Evolutionary conservation across 176 grass and related monocot species (phyloP), one percentile per base, ranked within the genome.

Genomic region (Juncus inflexus): DNA sequence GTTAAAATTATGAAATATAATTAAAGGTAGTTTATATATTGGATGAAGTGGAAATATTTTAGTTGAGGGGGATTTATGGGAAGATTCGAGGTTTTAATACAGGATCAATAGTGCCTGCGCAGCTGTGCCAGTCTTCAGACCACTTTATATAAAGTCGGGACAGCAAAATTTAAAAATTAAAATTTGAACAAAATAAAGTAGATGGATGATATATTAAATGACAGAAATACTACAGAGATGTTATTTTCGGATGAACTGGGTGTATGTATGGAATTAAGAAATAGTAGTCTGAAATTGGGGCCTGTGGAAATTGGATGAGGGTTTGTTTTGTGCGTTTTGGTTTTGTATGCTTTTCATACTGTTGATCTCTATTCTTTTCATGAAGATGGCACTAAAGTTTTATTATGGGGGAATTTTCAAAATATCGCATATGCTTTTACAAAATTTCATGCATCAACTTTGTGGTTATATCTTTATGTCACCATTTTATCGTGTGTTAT

Each of bases 291-390:
- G 13, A 53, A 13, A 55, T 39, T n/a, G 12, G 35, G 35, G 65
- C 13, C 50, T 52, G 19, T 4, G n/a, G 42, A 10, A 67, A 35
- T 51, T 52, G 64, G 16, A 1, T n/a, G 45, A 35, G 50, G 43
- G 50, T 4, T 4, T 14, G 15, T 47, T 50, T 65, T 65, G 12
- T 37, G 14, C 47, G 28, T n/a, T 38, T 39, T 38, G 10, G 37
- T 76, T 76, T 76, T 66, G 50, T 65, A 55, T 63, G 37, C 61
- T 65, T 76, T 74, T 61, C 35, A 61, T 61, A 74, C 59, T 16
- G 3, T 15, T 28, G 0, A 28, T 28, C 12, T 76, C 62, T 76
- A 59, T 76, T 76, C 74, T 76, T 76, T 76, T 55, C 14, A 66
- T 65, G 37, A 4, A 61, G 56, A 55, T 75, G 56, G 19, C 19